Percentiles rank a stretch among this genome's conserved stretches.
Evolutionary conservation across 2,329 filamentous ascomycete genomes (phyloP).

Genomic region (Teratosphaeria epicoccoides): DNA sequence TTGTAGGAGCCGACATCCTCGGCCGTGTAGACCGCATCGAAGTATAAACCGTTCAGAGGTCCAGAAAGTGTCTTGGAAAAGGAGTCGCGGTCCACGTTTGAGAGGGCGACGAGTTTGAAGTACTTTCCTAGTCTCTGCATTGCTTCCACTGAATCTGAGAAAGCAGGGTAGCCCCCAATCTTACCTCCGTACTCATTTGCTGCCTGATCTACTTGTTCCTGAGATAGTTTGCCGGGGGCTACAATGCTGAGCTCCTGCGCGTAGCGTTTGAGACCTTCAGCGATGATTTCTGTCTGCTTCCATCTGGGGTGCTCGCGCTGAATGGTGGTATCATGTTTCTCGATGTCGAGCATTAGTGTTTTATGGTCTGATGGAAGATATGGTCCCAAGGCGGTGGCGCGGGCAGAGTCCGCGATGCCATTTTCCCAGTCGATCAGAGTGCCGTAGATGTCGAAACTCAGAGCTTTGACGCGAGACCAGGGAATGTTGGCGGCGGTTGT

Average conservation of each 20-base stretch:
- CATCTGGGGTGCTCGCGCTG: slow-evolving; percentile 46
- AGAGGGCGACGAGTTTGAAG: slow-evolving; percentile 51
- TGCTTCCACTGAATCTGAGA: slow-evolving; percentile 46
- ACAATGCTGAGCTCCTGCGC: slow-evolving; percentile 33
- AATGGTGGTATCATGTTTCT: slow-evolving; percentile 38
- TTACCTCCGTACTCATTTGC: slow-evolving; percentile 41
- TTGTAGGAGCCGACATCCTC: slow-evolving; percentile 64
- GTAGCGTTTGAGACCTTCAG: slow-evolving; percentile 22
- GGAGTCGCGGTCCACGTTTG: slow-evolving; percentile 47
- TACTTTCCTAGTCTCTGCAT: slow-evolving; percentile 38
- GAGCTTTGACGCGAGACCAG: slow-evolving; percentile 30
- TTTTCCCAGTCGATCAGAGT: slow-evolving; percentile 69
- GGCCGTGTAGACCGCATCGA: slow-evolving; percentile 59
- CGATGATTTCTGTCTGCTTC: slow-evolving; percentile 47
- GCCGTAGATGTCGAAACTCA: slow-evolving; percentile 71
- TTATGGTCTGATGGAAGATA: slow-evolving; percentile 36
- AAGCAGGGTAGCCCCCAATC: slow-evolving; percentile 47
- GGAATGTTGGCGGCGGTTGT: slow-evolving; percentile 14
- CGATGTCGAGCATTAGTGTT: slow-evolving; percentile 34
- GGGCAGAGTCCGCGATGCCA: slow-evolving; percentile 49
- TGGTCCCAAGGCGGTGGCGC: slow-evolving; percentile 36
- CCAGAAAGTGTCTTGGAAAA: slow-evolving; percentile 41
- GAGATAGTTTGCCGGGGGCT: slow-evolving; percentile 38
- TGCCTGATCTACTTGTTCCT: slow-evolving; percentile 31
- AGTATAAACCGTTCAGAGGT: slow-evolving; percentile 42